Evolutionary conservation across 306 rosid genomes (phyloP).

Genomic region (Lagenaria siceraria): DNA sequence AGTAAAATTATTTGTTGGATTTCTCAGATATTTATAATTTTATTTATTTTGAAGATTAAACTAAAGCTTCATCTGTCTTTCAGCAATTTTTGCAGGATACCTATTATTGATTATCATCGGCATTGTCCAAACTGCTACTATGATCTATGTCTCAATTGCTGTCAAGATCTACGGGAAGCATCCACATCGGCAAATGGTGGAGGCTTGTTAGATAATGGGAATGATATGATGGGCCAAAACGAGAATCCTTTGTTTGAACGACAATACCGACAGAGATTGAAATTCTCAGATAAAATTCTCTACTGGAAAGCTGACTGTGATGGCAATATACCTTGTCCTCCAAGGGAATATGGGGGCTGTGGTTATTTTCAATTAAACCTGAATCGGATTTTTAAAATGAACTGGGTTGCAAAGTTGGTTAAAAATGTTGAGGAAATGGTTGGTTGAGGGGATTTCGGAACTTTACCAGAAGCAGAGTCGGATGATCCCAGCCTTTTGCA

Average conservation of each 20-base stretch:
- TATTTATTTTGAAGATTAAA: neutral
- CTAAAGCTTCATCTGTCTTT: constrained; percentile 15
- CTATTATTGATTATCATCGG: constrained; percentile 89
- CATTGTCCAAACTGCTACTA: constrained; percentile 69
- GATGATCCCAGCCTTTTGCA: constrained; percentile 35
- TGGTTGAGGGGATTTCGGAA: constrained; percentile 43
- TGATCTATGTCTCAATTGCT: constrained; percentile 83
- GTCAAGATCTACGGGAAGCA: constrained; percentile 74
- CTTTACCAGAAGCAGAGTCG: constrained; percentile 20
- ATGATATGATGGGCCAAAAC: constrained; percentile 13
- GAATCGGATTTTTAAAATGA: constrained; percentile 93
- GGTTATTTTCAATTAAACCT: constrained; percentile 51
- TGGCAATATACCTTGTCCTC: constrained; percentile 85
- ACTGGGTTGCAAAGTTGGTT: constrained; percentile 95
- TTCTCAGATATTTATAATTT: neutral
- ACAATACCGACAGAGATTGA: constrained; percentile 28
- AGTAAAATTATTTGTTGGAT: neutral
- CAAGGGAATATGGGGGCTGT: constrained; percentile 88
- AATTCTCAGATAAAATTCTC: constrained; percentile 40
- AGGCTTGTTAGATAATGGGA: constrained; percentile 10
- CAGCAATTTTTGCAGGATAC: constrained; percentile 94
- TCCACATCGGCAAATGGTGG: constrained; percentile 16
- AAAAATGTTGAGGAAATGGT: constrained; percentile 99
- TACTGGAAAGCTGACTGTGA: constrained; percentile 62
- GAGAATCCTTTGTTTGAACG: constrained; percentile 25